A percentile compares a stretch with the other conserved stretches of the same genome.
These are phyloP conservation scores for Blastobotrys petasosporus DNA, from an alignment of 1,139 yeast genomes.

Conservation along the genomic window DNA sequence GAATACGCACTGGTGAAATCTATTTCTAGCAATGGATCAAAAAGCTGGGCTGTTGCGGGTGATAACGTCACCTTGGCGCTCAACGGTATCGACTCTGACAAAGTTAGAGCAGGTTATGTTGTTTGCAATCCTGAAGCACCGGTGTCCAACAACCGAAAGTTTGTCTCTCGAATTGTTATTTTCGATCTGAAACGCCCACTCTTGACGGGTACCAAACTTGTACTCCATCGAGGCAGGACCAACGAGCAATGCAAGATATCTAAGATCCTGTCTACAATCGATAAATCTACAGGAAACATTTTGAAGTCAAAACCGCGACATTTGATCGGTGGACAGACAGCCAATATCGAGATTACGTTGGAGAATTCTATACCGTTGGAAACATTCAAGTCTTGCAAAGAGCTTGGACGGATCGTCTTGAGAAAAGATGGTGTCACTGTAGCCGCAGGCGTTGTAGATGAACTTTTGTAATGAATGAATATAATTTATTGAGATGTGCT, in stretches of 20 bases:
- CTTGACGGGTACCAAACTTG: conserved; percentile 75
- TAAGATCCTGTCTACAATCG: conserved; percentile 49
- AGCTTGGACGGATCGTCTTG: conserved; percentile 74
- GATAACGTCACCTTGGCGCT: conserved; percentile 61
- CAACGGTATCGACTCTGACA: conserved; percentile 44
- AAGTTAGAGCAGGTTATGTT: conserved; percentile 69
- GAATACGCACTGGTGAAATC: conserved; percentile 42
- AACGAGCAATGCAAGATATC: conserved; percentile 68
- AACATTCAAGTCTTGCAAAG: conserved; percentile 50
- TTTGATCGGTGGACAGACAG: conserved; percentile 65
- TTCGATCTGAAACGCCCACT: conserved; percentile 72
- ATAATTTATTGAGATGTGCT: background rate
- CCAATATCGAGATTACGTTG: conserved; percentile 62
- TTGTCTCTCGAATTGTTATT: conserved; percentile 53
- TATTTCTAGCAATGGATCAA: conserved; percentile 9
- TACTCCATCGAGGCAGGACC: conserved; percentile 74
- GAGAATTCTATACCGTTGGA: conserved; percentile 49
- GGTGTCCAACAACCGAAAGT: conserved; percentile 45
- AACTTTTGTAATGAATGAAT: conserved; percentile 1
- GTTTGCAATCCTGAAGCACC: conserved; percentile 47
- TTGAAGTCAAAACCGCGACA: conserved; percentile 59
- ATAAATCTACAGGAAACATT: conserved; percentile 40
- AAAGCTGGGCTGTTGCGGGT: conserved; percentile 55
- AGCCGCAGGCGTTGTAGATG: conserved; percentile 71
- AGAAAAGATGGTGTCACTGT: conserved; percentile 82